phyloP scores from a whole-genome alignment of 2,329 filamentous ascomycete species.

The Clonostachys solani region DNA sequence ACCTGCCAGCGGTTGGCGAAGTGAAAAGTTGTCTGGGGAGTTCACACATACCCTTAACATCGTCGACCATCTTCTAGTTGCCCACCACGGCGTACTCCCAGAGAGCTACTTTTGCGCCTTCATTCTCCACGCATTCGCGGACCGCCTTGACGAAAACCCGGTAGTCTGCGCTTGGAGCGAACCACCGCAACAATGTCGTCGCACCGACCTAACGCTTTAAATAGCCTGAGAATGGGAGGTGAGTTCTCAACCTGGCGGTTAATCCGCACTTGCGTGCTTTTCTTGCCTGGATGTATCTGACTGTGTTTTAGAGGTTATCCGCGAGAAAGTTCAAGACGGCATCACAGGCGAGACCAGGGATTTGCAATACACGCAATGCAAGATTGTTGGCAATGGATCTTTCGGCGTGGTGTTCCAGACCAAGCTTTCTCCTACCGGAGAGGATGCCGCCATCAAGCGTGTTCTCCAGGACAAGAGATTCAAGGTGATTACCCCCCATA shows the following conservation, averaged over 20 bases:
- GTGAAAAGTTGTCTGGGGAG: too few species aligned
- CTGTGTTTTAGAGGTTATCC: constrained; percentile 77
- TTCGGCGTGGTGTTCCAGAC: constrained; percentile 99
- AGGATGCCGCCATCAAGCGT: constrained; percentile 98
- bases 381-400: constrained; percentile 98
- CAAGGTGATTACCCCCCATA: constrained; percentile 56
- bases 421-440: constrained; percentile 93
- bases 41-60: background rate
- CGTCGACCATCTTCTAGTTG: constrained; percentile 10
- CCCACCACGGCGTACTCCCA: constrained; percentile 29
- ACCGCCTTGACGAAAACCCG: too few species aligned
- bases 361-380: constrained; percentile 97
- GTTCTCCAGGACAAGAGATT: constrained; percentile 99
- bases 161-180: constrained; percentile 9
- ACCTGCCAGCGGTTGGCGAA: too few species aligned
- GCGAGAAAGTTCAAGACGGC: constrained; percentile 98
- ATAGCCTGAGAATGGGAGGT: constrained; percentile 93
- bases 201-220: constrained; percentile 87
- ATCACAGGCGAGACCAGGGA: constrained; percentile 95
- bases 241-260: constrained; percentile 34
- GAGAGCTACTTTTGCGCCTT: constrained; percentile 13
- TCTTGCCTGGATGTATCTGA: background rate
- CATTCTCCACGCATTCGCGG: too few species aligned
- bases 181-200: constrained; percentile 66
- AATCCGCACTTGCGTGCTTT: constrained; percentile 2